These are phyloP conservation scores for Pisolithus thermaeus DNA, from an alignment of 1,284 basidiomycete species.

Conservation along the genomic window DNA sequence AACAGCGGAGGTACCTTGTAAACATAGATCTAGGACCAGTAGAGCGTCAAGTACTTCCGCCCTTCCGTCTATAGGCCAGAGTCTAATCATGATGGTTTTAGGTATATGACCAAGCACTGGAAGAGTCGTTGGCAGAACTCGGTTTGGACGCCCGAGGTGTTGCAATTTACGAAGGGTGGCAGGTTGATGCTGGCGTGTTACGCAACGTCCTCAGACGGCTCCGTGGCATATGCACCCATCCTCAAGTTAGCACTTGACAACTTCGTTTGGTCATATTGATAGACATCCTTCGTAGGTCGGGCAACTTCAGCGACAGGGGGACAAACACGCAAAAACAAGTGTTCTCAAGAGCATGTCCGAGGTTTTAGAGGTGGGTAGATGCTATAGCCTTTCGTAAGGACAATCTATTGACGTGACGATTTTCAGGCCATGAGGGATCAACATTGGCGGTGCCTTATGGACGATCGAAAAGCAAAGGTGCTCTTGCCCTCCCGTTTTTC, in stretches of 20 bases:
- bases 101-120: conserved; percentile 76
- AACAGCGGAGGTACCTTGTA: conserved; percentile 71
- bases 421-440: conserved; percentile 56
- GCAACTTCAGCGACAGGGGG: conserved; percentile 46
- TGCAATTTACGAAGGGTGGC: conserved; percentile 55
- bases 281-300: conserved; percentile 49
- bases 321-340: conserved; percentile 47
- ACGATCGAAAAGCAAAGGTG: conserved; percentile 58
- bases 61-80: neutral
- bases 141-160: conserved; percentile 69
- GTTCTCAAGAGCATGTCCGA: conserved; percentile 66
- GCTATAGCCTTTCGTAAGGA: neutral
- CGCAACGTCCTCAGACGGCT: conserved; percentile 63
- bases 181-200: conserved; percentile 53
- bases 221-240: conserved; percentile 83
- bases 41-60: conserved; percentile 59
- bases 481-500: neutral
- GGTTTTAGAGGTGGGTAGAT: conserved; percentile 54
- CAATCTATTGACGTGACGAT: conserved; percentile 2
- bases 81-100: conserved; percentile 27
- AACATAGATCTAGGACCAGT: conserved; percentile 66
- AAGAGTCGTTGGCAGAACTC: conserved; percentile 58
- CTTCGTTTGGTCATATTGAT: neutral
- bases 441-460: conserved; percentile 62
- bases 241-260: conserved; percentile 40